phyloP scores from a whole-genome alignment of 768 basidiomycete genomes.

The Lyophyllum shimeji region DNA sequence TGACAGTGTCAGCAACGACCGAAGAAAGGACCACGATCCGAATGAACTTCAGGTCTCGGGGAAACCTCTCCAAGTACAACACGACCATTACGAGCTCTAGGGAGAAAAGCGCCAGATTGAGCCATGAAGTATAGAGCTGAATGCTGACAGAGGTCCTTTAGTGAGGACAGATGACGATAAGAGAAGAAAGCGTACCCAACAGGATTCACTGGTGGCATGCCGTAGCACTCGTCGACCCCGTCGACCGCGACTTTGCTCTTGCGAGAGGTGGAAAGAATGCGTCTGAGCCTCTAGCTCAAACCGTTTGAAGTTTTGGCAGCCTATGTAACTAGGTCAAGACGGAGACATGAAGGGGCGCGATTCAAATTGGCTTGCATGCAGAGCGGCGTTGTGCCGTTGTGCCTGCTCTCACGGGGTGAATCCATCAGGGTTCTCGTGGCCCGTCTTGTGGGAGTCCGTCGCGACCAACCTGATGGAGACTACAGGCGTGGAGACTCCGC shows the following conservation, averaged over 20 bases:
- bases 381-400: too few relatives aligned
- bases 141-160: background rate
- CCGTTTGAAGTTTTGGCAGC: background rate
- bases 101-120: slow-evolving; percentile 13
- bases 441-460: too few relatives aligned
- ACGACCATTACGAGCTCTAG: slow-evolving; percentile 6
- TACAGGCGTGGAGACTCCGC: too few relatives aligned
- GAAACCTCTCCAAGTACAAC: slow-evolving; percentile 5
- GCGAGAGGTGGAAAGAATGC: background rate
- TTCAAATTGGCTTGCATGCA: too few relatives aligned
- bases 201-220: background rate
- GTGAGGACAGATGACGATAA: background rate
- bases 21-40: slow-evolving; percentile 5
- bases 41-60: background rate
- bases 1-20: slow-evolving; percentile 7
- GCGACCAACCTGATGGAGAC: too few relatives aligned
- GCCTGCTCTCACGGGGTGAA: too few relatives aligned
- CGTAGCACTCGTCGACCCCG: background rate
- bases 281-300: background rate
- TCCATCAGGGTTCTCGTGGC: too few relatives aligned
- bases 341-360: background rate
- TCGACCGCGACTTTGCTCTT: background rate
- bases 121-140: slow-evolving; percentile 11
- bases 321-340: background rate
- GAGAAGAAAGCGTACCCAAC: background rate